These are phyloP conservation scores for Hypoxylon sp. DNA, from an alignment of 2,329 filamentous ascomycete species.

Conservation along the genomic window DNA sequence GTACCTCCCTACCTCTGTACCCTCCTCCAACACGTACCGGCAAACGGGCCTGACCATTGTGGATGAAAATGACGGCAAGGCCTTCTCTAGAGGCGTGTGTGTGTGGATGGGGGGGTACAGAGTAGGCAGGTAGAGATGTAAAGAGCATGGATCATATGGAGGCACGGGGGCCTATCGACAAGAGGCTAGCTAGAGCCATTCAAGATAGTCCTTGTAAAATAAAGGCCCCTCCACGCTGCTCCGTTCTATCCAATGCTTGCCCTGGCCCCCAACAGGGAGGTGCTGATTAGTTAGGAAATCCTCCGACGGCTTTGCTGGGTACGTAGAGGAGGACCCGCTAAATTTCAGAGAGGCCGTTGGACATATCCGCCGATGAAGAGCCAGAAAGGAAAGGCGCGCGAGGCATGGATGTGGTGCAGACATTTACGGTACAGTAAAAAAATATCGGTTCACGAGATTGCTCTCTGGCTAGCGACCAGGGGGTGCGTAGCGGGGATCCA, in stretches of 20 bases:
- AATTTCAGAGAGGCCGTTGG: constrained; percentile 65
- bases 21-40: constrained; percentile 46
- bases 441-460: constrained; percentile 66
- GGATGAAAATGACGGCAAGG: constrained; percentile 51
- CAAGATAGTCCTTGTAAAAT: constrained; percentile 51
- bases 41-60: constrained; percentile 48
- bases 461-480: constrained; percentile 55
- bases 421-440: constrained; percentile 53
- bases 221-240: constrained; percentile 51
- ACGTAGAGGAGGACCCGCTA: constrained; percentile 58
- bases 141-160: constrained; percentile 54
- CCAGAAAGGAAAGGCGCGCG: constrained; percentile 59
- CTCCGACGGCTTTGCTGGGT: constrained; percentile 60
- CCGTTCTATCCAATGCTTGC: constrained; percentile 55
- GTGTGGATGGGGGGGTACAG: constrained; percentile 50
- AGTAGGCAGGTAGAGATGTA: constrained; percentile 55
- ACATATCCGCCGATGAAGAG: constrained; percentile 58
- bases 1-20: constrained; percentile 42
- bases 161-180: constrained; percentile 54
- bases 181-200: constrained; percentile 50
- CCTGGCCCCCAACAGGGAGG: constrained; percentile 57
- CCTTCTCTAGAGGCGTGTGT: constrained; percentile 41
- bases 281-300: constrained; percentile 63
- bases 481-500: constrained; percentile 53
- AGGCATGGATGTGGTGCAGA: constrained; percentile 51